phyloP scores from a whole-genome alignment of 441 rosid species.

The Gossypium davidsonii region DNA sequence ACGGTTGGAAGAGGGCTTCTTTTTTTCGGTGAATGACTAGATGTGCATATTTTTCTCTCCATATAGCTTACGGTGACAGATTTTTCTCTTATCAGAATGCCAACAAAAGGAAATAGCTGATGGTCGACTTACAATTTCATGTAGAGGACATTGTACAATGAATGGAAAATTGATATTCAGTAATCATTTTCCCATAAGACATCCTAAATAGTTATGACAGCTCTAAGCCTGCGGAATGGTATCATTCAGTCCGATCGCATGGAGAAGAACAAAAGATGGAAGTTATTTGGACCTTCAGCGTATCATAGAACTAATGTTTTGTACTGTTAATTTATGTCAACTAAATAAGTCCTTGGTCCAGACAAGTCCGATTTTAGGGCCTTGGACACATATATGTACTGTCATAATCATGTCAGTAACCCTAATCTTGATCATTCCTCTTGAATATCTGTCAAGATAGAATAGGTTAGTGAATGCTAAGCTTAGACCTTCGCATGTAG shows the following conservation, averaged over 20 bases:
- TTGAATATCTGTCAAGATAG: background rate
- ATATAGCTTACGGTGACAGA: background rate
- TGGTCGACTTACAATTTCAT: background rate
- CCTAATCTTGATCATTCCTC: background rate
- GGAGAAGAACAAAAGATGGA: background rate
- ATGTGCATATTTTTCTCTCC: slow-evolving; percentile 3
- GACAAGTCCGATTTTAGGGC: background rate
- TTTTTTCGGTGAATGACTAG: background rate
- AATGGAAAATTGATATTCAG: background rate
- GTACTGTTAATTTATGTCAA: background rate
- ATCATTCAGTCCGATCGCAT: background rate
- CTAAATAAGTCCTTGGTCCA: background rate
- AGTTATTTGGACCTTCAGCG: background rate
- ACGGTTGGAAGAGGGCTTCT: background rate
- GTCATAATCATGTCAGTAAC: background rate
- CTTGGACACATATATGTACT: background rate
- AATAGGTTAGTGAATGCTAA: background rate
- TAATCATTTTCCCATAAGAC: background rate
- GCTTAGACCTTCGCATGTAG: background rate
- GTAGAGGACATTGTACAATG: background rate
- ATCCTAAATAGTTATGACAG: too few relatives aligned
- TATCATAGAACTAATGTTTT: background rate
- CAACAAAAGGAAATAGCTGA: background rate
- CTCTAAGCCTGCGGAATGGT: background rate
- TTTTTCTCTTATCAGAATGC: background rate